These are phyloP conservation scores for Carex arenaria DNA, from an alignment of 202 grass and related monocot genomes.

Conservation along the genomic window DNA sequence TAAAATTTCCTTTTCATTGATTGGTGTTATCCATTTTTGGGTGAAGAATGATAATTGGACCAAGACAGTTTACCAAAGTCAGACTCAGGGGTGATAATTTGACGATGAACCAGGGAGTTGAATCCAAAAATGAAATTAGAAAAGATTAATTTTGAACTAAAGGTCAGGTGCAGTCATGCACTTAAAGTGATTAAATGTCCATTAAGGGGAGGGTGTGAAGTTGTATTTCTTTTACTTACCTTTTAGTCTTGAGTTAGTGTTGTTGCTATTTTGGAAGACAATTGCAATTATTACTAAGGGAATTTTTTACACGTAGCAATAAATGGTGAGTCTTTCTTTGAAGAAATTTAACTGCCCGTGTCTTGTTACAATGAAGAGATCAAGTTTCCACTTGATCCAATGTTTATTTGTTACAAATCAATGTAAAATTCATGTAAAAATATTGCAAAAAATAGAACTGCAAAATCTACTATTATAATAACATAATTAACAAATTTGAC, in stretches of 20 bases:
- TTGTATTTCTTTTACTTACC: background rate
- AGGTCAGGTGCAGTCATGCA: background rate
- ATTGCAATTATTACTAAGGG: background rate
- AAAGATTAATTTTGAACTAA: background rate
- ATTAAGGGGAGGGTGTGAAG: background rate
- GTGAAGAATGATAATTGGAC: background rate
- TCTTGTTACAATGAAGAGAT: background rate
- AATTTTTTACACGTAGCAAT: background rate
- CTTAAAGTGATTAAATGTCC: background rate
- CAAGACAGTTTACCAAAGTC: background rate
- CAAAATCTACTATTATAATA: background rate
- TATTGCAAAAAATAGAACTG: background rate
- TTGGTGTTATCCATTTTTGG: background rate
- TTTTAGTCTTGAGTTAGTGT: background rate
- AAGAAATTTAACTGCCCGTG: background rate
- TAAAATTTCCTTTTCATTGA: slow-evolving; percentile 2
- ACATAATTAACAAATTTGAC: background rate
- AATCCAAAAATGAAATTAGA: background rate
- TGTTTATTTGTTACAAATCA: background rate
- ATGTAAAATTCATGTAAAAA: background rate
- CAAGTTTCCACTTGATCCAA: background rate
- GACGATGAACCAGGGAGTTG: background rate
- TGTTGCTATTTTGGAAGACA: background rate
- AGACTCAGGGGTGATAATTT: background rate
- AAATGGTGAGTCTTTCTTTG: background rate